Evolutionary conservation across 257 asterid genomes (phyloP).

Genomic region (Forsythia viridissima): DNA sequence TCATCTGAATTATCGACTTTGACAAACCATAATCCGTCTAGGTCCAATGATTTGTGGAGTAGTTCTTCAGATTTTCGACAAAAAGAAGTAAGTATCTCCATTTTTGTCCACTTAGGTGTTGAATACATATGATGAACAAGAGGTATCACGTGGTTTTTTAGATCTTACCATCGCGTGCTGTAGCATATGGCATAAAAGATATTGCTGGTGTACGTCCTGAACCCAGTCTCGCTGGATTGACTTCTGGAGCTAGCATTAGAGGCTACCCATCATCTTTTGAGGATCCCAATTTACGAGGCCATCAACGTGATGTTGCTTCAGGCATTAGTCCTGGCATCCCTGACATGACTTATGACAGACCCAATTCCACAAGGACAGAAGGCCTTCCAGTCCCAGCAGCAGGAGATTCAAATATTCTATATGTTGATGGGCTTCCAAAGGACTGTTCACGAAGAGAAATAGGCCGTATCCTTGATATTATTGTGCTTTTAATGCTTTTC

Average conservation of each 20-base stretch:
- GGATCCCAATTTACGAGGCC: slow-evolving; percentile 46
- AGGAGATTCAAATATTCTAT: slow-evolving; percentile 57
- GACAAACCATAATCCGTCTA: slow-evolving; percentile 34
- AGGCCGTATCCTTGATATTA: slow-evolving; percentile 65
- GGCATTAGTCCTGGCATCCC: slow-evolving; percentile 33
- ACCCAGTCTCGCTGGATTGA: slow-evolving; percentile 42
- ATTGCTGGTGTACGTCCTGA: slow-evolving; percentile 36
- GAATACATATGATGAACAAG: slow-evolving; percentile 5
- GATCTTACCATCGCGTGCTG: slow-evolving; percentile 46
- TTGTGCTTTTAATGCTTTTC: not conserved
- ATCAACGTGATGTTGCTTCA: slow-evolving; percentile 37
- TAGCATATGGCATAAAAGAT: slow-evolving; percentile 41
- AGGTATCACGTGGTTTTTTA: slow-evolving; percentile 22
- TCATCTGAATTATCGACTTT: slow-evolving; percentile 50
- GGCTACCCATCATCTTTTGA: slow-evolving; percentile 47
- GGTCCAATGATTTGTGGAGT: slow-evolving; percentile 37
- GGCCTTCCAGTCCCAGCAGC: slow-evolving; percentile 34
- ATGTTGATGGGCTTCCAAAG: slow-evolving; percentile 77
- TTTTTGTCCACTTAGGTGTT: slow-evolving; percentile 8
- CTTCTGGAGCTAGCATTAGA: slow-evolving; percentile 43
- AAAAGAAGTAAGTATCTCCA: slow-evolving; percentile 46
- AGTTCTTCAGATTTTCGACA: slow-evolving; percentile 42
- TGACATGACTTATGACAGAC: slow-evolving; percentile 44
- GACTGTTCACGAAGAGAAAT: slow-evolving; percentile 79
- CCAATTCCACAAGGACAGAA: slow-evolving; percentile 43